A percentile compares a stretch with the other conserved stretches of the same genome.
phyloP scores from a whole-genome alignment of 768 basidiomycete genomes.

The Astraeus odoratus region DNA sequence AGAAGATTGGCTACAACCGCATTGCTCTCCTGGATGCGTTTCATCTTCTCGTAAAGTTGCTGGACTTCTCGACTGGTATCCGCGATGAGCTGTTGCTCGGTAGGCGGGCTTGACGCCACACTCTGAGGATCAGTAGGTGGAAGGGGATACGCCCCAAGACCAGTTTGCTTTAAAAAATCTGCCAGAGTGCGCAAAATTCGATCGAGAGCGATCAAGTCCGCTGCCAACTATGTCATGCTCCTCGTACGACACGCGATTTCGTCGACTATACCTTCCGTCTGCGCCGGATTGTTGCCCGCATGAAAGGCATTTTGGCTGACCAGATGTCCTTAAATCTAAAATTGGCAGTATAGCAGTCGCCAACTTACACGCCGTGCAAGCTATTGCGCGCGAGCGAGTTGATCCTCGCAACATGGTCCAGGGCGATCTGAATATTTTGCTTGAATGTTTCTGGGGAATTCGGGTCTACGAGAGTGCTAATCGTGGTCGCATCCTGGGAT shows the following conservation, averaged over 20 bases:
- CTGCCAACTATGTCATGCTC: conserved; percentile 20
- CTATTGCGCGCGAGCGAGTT: conserved; percentile 43
- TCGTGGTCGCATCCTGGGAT: conserved; percentile 21
- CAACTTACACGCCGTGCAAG: conserved; percentile 47
- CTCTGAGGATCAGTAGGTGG: conserved; percentile 21
- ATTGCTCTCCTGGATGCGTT: conserved; percentile 51
- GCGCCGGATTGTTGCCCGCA: conserved; percentile 42
- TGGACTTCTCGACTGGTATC: conserved; percentile 39
- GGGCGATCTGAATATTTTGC: conserved; percentile 43
- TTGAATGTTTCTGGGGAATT: conserved; percentile 61
- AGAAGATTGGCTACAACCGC: conserved; percentile 43
- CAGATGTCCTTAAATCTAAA: not conserved
- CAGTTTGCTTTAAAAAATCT: conserved; percentile 47
- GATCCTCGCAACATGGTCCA: conserved; percentile 43
- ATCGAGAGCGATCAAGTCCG: conserved; percentile 44
- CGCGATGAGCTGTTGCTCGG: conserved; percentile 40
- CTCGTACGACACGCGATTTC: not conserved
- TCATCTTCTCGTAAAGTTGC: conserved; percentile 41
- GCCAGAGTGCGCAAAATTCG: conserved; percentile 40
- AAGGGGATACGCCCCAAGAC: conserved; percentile 62
- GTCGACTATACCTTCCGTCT: conserved; percentile 43
- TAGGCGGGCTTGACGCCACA: conserved; percentile 22
- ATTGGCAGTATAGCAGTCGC: not conserved
- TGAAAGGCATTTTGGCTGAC: conserved; percentile 58
- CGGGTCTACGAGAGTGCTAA: conserved; percentile 33